These are phyloP conservation scores for Phyllosticta citribraziliensis DNA, from an alignment of 2,329 filamentous ascomycete genomes.

Conservation along the genomic window DNA sequence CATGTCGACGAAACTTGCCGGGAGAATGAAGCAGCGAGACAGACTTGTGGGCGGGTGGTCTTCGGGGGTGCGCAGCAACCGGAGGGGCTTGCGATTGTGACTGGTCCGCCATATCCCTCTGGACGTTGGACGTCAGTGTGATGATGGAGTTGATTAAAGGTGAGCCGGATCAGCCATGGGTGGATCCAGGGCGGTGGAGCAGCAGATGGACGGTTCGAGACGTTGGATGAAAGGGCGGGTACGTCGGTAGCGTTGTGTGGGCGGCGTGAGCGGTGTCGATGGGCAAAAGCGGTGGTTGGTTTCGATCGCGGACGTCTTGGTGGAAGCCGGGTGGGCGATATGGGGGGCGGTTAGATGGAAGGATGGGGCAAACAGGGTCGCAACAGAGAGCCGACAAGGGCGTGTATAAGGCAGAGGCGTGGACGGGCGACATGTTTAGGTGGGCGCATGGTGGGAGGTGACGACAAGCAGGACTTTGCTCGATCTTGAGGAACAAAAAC, in stretches of 20 bases:
- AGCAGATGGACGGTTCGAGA: not conserved
- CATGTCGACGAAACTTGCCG: conserved; percentile 6
- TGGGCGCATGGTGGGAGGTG: not conserved
- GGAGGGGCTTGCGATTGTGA: not conserved
- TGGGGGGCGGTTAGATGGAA: not conserved
- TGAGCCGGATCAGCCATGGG: conserved; percentile 6
- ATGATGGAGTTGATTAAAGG: not conserved
- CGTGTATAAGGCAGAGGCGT: conserved; percentile 4
- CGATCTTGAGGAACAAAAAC: not conserved
- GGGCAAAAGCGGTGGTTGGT: not conserved
- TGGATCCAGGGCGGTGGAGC: not conserved
- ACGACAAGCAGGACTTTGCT: conserved; percentile 4
- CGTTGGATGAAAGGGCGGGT: not conserved
- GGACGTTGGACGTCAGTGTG: not conserved
- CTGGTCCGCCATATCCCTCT: not conserved
- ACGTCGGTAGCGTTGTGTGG: not conserved
- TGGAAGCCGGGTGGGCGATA: not conserved
- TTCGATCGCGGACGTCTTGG: not conserved
- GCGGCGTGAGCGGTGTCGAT: not conserved
- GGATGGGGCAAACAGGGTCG: not conserved
- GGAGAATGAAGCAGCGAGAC: conserved; percentile 37
- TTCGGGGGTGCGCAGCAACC: conserved; percentile 26
- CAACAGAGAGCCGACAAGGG: not conserved
- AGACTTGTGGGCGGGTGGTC: conserved; percentile 35
- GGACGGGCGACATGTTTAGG: not conserved